These are phyloP conservation scores for Camptophora hylomeconis DNA, from an alignment of 2,329 filamentous ascomycete genomes.

Conservation along the genomic window DNA sequence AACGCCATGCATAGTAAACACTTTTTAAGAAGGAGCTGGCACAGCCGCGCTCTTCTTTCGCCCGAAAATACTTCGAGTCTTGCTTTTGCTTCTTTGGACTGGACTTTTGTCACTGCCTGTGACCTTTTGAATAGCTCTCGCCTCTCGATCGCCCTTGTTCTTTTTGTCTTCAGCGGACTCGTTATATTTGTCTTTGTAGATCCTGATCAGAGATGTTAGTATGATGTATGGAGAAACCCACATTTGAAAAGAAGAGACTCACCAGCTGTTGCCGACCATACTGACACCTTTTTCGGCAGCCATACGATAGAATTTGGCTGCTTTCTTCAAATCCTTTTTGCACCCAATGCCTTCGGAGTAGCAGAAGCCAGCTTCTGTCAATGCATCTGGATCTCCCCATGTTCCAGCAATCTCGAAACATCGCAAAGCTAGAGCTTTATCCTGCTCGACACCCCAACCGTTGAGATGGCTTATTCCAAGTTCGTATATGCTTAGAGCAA, in stretches of 20 bases:
- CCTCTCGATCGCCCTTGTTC: background rate
- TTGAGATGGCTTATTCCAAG: slow-evolving; percentile 95
- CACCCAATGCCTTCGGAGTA: slow-evolving; percentile 88
- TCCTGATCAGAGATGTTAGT: slow-evolving; percentile 9
- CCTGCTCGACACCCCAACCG: slow-evolving; percentile 91
- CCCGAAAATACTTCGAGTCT: slow-evolving; percentile 4
- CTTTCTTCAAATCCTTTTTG: slow-evolving; percentile 93
- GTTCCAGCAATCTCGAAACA: slow-evolving; percentile 94
- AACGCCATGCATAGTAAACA: no score
- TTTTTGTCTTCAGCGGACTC: slow-evolving; percentile 4
- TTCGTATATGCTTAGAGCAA: slow-evolving; percentile 91
- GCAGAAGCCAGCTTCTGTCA: slow-evolving; percentile 90
- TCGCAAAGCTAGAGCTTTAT: slow-evolving; percentile 71
- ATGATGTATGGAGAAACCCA: background rate
- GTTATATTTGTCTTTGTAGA: slow-evolving; percentile 16
- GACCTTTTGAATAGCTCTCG: no score
- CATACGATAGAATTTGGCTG: slow-evolving; percentile 76
- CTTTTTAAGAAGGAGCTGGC: no score
- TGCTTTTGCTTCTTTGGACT: slow-evolving; percentile 4
- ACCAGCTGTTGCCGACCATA: slow-evolving; percentile 99
- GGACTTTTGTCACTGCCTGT: slow-evolving; percentile 1
- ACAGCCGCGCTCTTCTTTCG: no score
- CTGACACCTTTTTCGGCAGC: slow-evolving; percentile 89
- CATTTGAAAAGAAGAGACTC: slow-evolving; percentile 23
- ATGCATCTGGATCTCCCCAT: slow-evolving; percentile 90